These are phyloP conservation scores for Gynandropsis gynandra DNA, from an alignment of 345 rosid genomes.

Conservation along the genomic window DNA sequence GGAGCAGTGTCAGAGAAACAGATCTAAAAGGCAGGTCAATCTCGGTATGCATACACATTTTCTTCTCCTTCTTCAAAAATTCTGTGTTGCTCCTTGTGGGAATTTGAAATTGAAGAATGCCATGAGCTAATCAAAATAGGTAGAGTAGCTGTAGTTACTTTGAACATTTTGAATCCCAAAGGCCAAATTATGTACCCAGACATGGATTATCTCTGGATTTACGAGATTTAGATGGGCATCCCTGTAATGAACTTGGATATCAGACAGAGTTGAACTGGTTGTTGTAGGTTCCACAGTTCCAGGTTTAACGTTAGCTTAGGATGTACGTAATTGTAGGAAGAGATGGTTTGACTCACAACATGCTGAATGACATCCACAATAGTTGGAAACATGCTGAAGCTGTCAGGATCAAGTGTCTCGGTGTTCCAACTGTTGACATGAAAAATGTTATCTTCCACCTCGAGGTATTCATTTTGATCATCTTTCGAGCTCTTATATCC, in stretches of 20 bases:
- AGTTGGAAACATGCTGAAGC: conserved; percentile 78
- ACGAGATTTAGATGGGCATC: neutral
- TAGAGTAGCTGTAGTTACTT: neutral
- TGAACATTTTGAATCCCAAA: neutral
- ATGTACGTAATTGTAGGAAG: conserved; percentile 42
- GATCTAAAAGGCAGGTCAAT: conserved; percentile 66
- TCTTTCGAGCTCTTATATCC: neutral
- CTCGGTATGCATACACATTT: conserved; percentile 31
- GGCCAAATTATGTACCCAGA: neutral
- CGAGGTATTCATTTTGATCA: conserved; percentile 42
- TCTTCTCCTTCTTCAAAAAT: neutral
- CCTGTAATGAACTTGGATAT: neutral
- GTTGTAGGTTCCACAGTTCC: neutral
- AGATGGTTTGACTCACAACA: conserved; percentile 95
- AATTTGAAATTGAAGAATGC: neutral
- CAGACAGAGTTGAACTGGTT: neutral
- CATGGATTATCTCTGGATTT: neutral
- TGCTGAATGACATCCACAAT: conserved; percentile 83
- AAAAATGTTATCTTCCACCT: conserved; percentile 75
- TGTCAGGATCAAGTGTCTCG: conserved; percentile 78
- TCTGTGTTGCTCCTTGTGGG: neutral
- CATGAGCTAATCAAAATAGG: neutral
- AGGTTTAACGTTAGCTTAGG: conserved; percentile 5
- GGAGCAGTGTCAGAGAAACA: conserved; percentile 55
- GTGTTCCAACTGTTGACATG: conserved; percentile 89